These are phyloP conservation scores for Boletus huronensis DNA, from an alignment of 768 basidiomycete genomes.

Conservation along the genomic window DNA sequence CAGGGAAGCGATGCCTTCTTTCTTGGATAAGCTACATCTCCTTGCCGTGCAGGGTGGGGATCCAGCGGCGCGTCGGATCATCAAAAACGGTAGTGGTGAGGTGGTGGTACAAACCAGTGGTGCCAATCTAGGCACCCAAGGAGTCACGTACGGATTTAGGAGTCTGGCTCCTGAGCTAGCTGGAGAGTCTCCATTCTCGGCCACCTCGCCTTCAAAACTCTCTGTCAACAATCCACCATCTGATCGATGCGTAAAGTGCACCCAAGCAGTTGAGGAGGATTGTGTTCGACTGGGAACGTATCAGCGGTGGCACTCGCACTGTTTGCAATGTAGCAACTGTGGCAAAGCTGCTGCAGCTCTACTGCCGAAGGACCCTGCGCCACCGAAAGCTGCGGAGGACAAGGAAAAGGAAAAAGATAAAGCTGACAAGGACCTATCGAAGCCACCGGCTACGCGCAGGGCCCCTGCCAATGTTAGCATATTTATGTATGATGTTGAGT, in stretches of 20 bases:
- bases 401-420: constrained; percentile 42
- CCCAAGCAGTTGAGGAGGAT: constrained; percentile 92
- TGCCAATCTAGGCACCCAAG: constrained; percentile 73
- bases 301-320: constrained; percentile 94
- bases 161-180: constrained; percentile 89
- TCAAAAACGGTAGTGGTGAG: constrained; percentile 73
- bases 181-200: constrained; percentile 77
- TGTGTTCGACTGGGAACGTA: constrained; percentile 95
- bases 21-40: constrained; percentile 90
- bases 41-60: constrained; percentile 85
- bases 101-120: constrained; percentile 36
- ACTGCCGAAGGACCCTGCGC: constrained; percentile 50
- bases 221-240: constrained; percentile 72
- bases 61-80: constrained; percentile 69
- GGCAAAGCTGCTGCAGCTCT: constrained; percentile 71
- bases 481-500: constrained; percentile 76
- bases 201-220: constrained; percentile 41
- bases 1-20: constrained; percentile 79
- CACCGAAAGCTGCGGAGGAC: constrained; percentile 50
- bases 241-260: constrained; percentile 89
- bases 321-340: constrained; percentile 81
- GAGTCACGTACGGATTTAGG: constrained; percentile 89
- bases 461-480: constrained; percentile 76
- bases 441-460: constrained; percentile 61
- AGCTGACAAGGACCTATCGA: constrained; percentile 46